Base-by-base conservation (phyloP, 2,329 filamentous ascomycete genomes). In the Karstenula rhodostoma region DNA sequence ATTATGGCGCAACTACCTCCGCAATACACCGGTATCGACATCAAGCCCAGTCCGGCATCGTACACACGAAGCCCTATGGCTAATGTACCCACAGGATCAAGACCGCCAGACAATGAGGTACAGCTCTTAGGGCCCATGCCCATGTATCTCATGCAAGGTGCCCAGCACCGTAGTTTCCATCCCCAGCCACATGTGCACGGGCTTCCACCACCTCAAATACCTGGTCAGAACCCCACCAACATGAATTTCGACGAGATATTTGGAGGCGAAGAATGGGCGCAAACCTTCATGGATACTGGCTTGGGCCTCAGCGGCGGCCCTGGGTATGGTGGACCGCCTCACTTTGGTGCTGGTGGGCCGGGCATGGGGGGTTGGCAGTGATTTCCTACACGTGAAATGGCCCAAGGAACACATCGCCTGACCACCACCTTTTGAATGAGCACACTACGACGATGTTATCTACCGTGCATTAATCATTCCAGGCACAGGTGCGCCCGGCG, bases 71-170 rank as follows among this genome's bases (percentile, higher is more conserved):
- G 64, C 13, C 61, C 64, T n/a, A 57, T 72, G 54, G 56, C 67
- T 10, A 62, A 58, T 43, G 54, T 66, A 9, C 58, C 64, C 10
- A 58, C 64, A 10, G 63, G 62, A 19, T 63, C 64, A 6, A 51
- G 66, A n/a, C 66, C 68, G 32, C 67, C 60, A n/a, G 89, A 90
- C 56, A 86, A 91, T 53, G 90, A 93, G 69, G 90, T 89, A 19
- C 90, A 93, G 64, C 82, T 93, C 13, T 87, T 92, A 59, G 89
- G 87, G 0, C 87, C 90, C 1, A 82, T 92, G 40, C 89, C 90
- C 17, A 87, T 89, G 40, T 94, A 92, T 70, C 81, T 93, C 67
- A 85, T 90, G 78, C 86, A 89, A 73, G 80, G 70, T 48, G 65
- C 68, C 54, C 72, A 73, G 35, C 65, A 69, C 46, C 54, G 70